Conservation (phyloP, 2,329 filamentous ascomycete species). For the Parastagonospora avenae region DNA sequence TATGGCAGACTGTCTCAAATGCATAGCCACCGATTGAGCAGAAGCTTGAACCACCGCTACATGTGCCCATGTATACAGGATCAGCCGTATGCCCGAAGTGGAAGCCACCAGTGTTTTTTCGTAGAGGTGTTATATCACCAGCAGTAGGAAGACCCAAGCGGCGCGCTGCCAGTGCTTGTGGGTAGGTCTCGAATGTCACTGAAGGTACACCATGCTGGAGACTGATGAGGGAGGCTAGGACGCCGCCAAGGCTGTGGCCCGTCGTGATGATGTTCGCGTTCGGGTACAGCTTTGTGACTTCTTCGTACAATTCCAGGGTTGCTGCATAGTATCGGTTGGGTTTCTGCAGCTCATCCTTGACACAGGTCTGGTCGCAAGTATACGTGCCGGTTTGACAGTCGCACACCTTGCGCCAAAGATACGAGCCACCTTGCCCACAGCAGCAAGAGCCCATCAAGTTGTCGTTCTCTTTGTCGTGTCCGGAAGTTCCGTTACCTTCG, state of each 20-base stretch:
- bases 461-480: conserved; percentile 45
- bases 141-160: conserved; percentile 38
- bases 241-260: conserved; percentile 43
- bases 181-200: conserved; percentile 44
- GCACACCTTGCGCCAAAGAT: conserved; percentile 43
- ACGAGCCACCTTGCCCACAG: conserved; percentile 43
- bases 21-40: conserved; percentile 45
- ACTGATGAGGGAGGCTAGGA: conserved; percentile 42
- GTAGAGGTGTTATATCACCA: conserved; percentile 35
- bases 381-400: conserved; percentile 44
- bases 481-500: conserved; percentile 43
- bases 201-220: conserved; percentile 39
- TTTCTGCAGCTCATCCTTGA: conserved; percentile 36
- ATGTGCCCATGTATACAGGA: conserved; percentile 46
- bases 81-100: conserved; percentile 45
- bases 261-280: conserved; percentile 41
- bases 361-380: conserved; percentile 41
- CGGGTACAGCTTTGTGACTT: conserved; percentile 41
- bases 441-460: conserved; percentile 45
- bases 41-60: conserved; percentile 42
- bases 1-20: conserved; percentile 44
- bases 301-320: conserved; percentile 39
- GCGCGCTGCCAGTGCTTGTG: conserved; percentile 42
- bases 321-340: conserved; percentile 42
- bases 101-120: conserved; percentile 42